Percentiles rank a stretch among this genome's conserved stretches.
Conservation (phyloP, 1,139 yeast genomes). For the Pneumocystis sp. region DNA sequence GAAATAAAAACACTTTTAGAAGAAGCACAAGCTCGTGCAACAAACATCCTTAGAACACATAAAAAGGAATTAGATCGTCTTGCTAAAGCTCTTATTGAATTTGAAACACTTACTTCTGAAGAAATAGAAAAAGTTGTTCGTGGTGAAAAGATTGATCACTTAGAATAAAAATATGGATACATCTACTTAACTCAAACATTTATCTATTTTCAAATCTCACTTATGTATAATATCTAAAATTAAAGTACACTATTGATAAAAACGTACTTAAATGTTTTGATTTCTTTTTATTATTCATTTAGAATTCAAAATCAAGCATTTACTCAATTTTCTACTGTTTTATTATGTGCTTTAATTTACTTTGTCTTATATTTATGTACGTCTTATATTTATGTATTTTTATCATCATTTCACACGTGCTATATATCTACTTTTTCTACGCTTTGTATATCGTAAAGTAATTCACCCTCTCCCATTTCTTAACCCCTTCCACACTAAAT, state of each 20-base stretch:
- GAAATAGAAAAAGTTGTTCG: constrained; percentile 76
- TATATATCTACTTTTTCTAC: neutral
- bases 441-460: neutral
- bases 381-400: neutral
- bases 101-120: constrained; percentile 81
- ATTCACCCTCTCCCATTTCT: neutral
- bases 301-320: no score
- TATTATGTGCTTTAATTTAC: neutral
- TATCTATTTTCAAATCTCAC: neutral
- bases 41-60: constrained; percentile 46
- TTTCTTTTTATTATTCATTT: neutral
- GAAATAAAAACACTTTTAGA: constrained; percentile 69
- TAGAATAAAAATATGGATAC: neutral
- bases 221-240: neutral
- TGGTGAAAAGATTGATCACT: constrained; percentile 29
- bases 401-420: neutral
- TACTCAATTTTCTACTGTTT: neutral
- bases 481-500: neutral
- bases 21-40: constrained; percentile 65
- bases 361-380: neutral
- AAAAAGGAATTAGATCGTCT: constrained; percentile 64
- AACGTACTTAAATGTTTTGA: no score
- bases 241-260: neutral
- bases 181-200: neutral
- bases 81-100: constrained; percentile 87